Evolutionary conservation across 208 protist genomes (phyloP).

Genomic region (Trichomonas tenax): DNA sequence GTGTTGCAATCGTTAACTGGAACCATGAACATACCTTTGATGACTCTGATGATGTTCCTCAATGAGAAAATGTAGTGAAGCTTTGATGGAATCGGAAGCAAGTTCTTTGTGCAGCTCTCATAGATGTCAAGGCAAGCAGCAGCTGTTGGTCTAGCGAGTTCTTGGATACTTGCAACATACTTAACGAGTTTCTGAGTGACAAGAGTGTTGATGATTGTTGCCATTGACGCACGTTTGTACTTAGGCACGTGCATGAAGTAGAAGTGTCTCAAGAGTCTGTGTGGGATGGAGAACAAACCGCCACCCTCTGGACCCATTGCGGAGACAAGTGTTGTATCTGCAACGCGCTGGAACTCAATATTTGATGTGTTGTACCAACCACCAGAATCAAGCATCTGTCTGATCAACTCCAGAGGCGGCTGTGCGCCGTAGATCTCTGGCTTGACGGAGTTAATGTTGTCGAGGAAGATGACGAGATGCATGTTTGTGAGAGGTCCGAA

Average conservation of each 20-base stretch:
- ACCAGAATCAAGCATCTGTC: constrained; percentile 78
- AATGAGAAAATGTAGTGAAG: constrained; percentile 96
- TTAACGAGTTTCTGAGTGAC: constrained; percentile 39
- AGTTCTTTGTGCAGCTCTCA: constrained; percentile 30
- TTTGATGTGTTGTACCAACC: constrained; percentile 87
- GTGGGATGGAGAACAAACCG: constrained; percentile 75
- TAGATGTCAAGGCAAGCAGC: constrained; percentile 44
- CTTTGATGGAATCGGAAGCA: constrained; percentile 80
- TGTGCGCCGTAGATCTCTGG: constrained; percentile 82
- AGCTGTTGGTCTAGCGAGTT: not conserved
- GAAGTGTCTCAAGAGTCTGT: constrained; percentile 87
- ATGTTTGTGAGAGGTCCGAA: constrained; percentile 46
- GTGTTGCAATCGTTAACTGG: constrained; percentile 20
- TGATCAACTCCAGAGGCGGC: constrained; percentile 83
- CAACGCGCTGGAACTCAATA: constrained; percentile 73
- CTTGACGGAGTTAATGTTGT: constrained; percentile 88
- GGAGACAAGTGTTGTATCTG: constrained; percentile 73
- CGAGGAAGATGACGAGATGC: constrained; percentile 72
- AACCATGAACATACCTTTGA: constrained; percentile 27
- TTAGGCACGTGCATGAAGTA: constrained; percentile 54
- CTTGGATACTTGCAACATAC: constrained; percentile 47
- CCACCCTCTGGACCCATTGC: constrained; percentile 79
- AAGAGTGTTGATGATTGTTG: constrained; percentile 47
- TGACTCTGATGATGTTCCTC: constrained; percentile 78
- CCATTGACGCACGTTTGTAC: constrained; percentile 27